Base-by-base conservation (phyloP, 163 green algal genomes). In the Chlorella variabilis region DNA sequence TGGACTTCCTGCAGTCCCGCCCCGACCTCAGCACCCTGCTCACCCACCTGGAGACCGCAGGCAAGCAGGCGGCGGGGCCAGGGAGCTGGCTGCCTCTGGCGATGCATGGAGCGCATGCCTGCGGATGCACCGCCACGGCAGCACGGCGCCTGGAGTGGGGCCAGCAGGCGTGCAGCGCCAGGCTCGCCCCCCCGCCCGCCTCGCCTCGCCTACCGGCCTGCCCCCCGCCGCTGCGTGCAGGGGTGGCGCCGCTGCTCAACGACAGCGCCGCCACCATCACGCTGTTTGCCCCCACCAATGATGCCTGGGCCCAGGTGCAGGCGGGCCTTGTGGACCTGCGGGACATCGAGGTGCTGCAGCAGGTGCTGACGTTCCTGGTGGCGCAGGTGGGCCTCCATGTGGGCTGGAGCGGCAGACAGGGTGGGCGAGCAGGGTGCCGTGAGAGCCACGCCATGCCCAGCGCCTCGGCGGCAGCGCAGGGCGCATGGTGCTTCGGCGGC, bases 251-350 rank as follows among this genome's bases (percentile, higher is more conserved):
- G 25, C 45, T 82, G 63, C 76, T 82, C 42, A 27, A 67, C 29
- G 62, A 82, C 33, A 18, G 38, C 45, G 15, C 42, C 5, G 48
- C 62, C 31, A 67, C 61, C 9, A 18, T 75, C 31, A 75, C 76
- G 3, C 48, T 82, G 27, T 82, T 75, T 42, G 76, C 76, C 2
- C 76, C 76, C 27, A 56, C 63, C 21, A 33, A 82, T 48, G 63
- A 68, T n/a, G 76, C 76, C 6, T 82, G 76, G 76, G 31, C 13
- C 0, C 4, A 1, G 6, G 36, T 82, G 36, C 56, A 33, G 8
- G 29, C 45, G 4, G 23, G 6, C 38, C 23, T 11, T 1, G 61
- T 75, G 4, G 61, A 82, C 62, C 62, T 82, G 45, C 20, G 17
- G 2, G 48, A 75, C 62, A 27, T 38, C 9, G 76, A 82, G 31